Evolutionary conservation across 2,329 filamentous ascomycete species (phyloP).

Genomic region (Alternaria sp.): DNA sequence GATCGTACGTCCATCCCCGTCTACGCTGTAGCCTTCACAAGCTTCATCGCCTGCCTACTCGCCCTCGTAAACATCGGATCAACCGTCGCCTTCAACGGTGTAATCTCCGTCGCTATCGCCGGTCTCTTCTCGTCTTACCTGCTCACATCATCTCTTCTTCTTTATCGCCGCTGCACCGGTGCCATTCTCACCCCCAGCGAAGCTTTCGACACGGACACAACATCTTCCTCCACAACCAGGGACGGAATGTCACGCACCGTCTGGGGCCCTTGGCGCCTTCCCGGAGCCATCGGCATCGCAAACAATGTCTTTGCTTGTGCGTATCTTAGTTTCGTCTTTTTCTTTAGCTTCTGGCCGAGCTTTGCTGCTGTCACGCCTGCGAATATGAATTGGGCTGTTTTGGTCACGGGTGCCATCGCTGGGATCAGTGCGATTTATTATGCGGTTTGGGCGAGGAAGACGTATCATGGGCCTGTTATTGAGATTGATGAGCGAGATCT

Average conservation of each 20-base stretch:
- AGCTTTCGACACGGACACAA: constrained; percentile 1
- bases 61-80: constrained; percentile 60
- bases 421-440: constrained; percentile 35
- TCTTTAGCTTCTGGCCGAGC: constrained; percentile 43
- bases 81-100: constrained; percentile 36
- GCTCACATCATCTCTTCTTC: constrained; percentile 28
- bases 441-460: constrained; percentile 33
- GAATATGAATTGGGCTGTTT: constrained; percentile 42
- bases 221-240: constrained; percentile 5
- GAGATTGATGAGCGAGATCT: constrained; percentile 17
- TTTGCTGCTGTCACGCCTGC: constrained; percentile 24
- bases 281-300: constrained; percentile 25
- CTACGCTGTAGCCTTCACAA: constrained; percentile 33
- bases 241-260: constrained; percentile 18
- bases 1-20: constrained; percentile 47
- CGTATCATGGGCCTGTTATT: constrained; percentile 39
- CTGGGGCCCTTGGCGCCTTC: constrained; percentile 40
- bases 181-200: constrained; percentile 23
- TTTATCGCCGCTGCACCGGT: constrained; percentile 39
- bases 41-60: constrained; percentile 53
- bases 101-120: constrained; percentile 41
- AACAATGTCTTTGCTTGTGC: constrained; percentile 37
- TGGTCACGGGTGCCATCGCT: constrained; percentile 31
- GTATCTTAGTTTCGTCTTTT: constrained; percentile 37
- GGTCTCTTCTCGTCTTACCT: constrained; percentile 42